Base-by-base conservation (phyloP, 768 basidiomycete species). In the Lactarius deliciosus region DNA sequence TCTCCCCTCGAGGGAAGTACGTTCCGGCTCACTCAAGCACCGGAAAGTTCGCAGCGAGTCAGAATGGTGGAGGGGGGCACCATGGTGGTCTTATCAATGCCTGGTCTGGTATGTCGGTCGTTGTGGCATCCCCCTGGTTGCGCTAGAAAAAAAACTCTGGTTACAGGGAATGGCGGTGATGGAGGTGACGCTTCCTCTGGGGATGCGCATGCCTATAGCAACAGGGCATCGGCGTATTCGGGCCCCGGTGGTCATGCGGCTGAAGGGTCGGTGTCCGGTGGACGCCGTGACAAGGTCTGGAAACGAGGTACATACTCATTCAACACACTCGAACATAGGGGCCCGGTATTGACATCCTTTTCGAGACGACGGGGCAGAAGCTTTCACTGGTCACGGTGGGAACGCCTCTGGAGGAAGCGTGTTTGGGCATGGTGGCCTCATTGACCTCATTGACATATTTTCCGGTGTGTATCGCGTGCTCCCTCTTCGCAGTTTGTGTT, bases 341-440 rank as follows among this genome's bases (percentile, higher is more conserved):
- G n/a, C 10, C 20, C 10, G 5, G 10, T 54, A n/a, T 25, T 66
- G 45, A 66, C 25, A 28, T 47, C 8, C 30, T 30, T n/a, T 32
- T 56, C 20, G 8, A 63, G 61, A 43, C 28, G 61, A 40, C 8
- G 38, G 20, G 10, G 41, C 66, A 20, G 32, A 43, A 8, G 65
- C 65, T 10, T 47, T 63, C 61, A 30, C 61, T 34, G 68, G 68
- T 56, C 6, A 36, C 5, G 65, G 65, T 60, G 68, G 68, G 16
- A 18, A 69, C n/a, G 68, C 65, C 30, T 57, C 65, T 18, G 68
- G 68, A 25, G 68, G 68, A 34, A 36, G 47, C 22, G 65, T 41
- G 15, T 30, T 60, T 8, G 65, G 58, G 11, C 25, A 18, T 9
- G 60, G 25, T 38, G 65, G 65, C 36, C 32, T 69, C 32, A 62